A percentile compares a stretch with the other conserved stretches of the same genome.
These are phyloP conservation scores for Conticribra weissflogii DNA, from an alignment of 108 stramenopile species.

Conservation along the genomic window DNA sequence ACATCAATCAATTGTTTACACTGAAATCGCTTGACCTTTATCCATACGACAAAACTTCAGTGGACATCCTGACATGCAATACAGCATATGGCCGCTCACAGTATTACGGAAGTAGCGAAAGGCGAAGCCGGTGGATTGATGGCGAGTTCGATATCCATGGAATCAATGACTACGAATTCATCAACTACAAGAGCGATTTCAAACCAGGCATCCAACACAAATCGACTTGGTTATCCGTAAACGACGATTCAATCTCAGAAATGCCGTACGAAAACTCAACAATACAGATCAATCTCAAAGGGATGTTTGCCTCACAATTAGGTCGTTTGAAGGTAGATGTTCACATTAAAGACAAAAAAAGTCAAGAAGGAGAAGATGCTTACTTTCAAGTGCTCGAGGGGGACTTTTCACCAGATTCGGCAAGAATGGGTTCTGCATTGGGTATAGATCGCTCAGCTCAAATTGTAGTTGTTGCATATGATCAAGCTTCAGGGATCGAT, in stretches of 20 bases:
- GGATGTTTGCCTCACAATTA: slow-evolving; percentile 71
- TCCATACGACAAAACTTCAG: slow-evolving; percentile 24
- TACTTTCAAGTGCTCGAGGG: slow-evolving; percentile 42
- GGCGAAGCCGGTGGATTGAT: slow-evolving; percentile 50
- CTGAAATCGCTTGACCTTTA: slow-evolving; percentile 21
- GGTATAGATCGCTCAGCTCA: slow-evolving; percentile 45
- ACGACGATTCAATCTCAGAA: slow-evolving; percentile 70
- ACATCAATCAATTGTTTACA: slow-evolving; percentile 44
- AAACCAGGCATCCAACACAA: slow-evolving; percentile 33
- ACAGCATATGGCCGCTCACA: slow-evolving; percentile 43
- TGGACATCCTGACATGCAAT: slow-evolving; percentile 35
- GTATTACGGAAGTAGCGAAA: slow-evolving; percentile 61
- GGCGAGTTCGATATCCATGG: slow-evolving; percentile 71
- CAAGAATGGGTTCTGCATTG: slow-evolving; percentile 53
- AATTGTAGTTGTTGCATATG: slow-evolving; percentile 53
- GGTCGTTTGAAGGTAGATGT: slow-evolving; percentile 58
- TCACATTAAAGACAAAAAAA: slow-evolving; percentile 63
- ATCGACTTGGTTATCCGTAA: slow-evolving; percentile 35
- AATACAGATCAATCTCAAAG: slow-evolving; percentile 60
- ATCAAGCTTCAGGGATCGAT: slow-evolving; percentile 34
- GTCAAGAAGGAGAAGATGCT: slow-evolving; percentile 22
- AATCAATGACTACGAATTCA: slow-evolving; percentile 60
- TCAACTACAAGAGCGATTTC: slow-evolving; percentile 34
- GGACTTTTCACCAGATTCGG: slow-evolving; percentile 24
- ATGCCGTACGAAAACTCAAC: slow-evolving; percentile 63